Conservation (phyloP, 2,329 filamentous ascomycete species). For the Aspergillus fumigatiaffinis region DNA sequence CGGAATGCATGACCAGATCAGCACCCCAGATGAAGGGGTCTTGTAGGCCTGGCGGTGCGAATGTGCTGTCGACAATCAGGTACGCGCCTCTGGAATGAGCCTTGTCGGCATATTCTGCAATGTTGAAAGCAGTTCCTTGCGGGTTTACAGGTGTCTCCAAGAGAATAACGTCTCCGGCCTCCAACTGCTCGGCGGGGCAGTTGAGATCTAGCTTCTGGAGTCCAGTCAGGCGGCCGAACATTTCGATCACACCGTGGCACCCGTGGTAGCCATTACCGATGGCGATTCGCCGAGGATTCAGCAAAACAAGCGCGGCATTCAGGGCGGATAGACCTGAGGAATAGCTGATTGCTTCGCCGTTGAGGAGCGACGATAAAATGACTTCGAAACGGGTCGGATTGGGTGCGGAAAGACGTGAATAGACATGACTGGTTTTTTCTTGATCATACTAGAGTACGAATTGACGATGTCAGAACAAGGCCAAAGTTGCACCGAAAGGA, state of each 20-base stretch:
- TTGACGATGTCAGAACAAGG: not conserved
- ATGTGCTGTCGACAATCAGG: conserved; percentile 84
- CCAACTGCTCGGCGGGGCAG: conserved; percentile 62
- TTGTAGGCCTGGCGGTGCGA: conserved; percentile 83
- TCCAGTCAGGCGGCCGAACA: conserved; percentile 72
- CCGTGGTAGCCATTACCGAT: conserved; percentile 89
- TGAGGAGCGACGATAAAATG: conserved; percentile 70
- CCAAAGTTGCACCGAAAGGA: not conserved
- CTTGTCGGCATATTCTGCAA: conserved; percentile 65
- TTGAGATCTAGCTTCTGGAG: conserved; percentile 69
- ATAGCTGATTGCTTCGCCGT: conserved; percentile 67
- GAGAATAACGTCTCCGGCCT: conserved; percentile 78
- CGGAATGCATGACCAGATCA: conserved; percentile 86
- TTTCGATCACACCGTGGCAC: conserved; percentile 75
- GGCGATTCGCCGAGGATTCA: conserved; percentile 78
- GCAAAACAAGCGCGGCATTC: conserved; percentile 77
- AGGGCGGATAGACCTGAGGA: conserved; percentile 81
- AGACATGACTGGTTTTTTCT: conserved; percentile 58
- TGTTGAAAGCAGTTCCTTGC: conserved; percentile 72
- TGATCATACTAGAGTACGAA: conserved; percentile 14
- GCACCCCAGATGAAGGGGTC: conserved; percentile 79
- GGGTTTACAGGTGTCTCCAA: conserved; percentile 94
- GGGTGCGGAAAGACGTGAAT: conserved; percentile 75
- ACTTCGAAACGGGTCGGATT: conserved; percentile 83
- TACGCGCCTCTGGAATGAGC: conserved; percentile 70